These are phyloP conservation scores for Symbiodinium pilosum DNA, from an alignment of 73 alveolate genomes.

Conservation along the genomic window DNA sequence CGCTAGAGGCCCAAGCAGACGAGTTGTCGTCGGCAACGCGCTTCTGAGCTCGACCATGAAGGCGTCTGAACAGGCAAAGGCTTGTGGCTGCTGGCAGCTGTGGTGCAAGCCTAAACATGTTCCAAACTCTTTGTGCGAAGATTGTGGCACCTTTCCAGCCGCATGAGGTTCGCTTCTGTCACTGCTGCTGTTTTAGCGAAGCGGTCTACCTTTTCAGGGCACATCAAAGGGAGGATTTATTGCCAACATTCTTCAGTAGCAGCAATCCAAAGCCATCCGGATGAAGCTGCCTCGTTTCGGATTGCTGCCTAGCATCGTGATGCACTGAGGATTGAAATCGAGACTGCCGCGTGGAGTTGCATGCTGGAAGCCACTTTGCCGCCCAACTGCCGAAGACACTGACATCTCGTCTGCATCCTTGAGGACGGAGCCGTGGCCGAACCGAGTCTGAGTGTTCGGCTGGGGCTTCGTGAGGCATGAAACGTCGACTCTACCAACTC, in stretches of 20 bases:
- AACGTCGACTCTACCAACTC: no score
- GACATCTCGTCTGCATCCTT: conserved; percentile 85
- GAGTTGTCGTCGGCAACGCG: conserved; percentile 70
- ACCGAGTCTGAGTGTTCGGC: conserved; percentile 88
- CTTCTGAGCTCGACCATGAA: conserved; percentile 89
- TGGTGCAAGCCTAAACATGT: neutral
- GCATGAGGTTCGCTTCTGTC: conserved; percentile 84
- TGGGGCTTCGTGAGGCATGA: no score
- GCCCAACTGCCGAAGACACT: conserved; percentile 47
- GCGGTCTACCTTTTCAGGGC: conserved; percentile 58
- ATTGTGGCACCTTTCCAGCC: conserved; percentile 60
- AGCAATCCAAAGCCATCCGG: no score
- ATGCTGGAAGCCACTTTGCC: neutral
- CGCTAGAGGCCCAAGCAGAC: conserved; percentile 18
- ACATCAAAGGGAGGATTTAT: neutral
- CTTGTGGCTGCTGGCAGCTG: neutral
- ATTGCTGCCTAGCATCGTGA: neutral
- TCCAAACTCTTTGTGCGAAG: no score
- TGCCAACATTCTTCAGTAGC: no score
- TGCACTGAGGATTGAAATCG: neutral
- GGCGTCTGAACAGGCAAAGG: conserved; percentile 17
- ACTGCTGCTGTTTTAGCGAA: conserved; percentile 89
- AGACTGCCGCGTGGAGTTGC: neutral
- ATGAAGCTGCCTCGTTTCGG: conserved; percentile 4
- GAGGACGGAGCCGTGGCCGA: conserved; percentile 31